Percentiles rank a stretch among this genome's conserved stretches.
phyloP scores from a whole-genome alignment of 2,329 filamentous ascomycete species.

The Arthrobotrys iridis region DNA sequence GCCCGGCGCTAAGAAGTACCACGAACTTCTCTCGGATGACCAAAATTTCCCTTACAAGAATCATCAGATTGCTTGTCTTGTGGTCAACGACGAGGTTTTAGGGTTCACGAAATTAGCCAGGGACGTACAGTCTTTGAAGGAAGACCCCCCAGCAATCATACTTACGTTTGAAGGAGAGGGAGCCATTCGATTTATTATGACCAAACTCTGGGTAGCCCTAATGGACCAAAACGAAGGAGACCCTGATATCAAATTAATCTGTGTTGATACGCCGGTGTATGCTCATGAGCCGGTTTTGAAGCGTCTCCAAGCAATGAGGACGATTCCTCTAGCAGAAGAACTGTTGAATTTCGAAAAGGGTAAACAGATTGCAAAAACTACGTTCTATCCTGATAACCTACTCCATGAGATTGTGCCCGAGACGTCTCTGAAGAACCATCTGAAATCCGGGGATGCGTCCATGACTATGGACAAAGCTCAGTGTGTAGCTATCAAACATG shows the following conservation, averaged over 20 bases:
- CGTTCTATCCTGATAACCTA: conserved; percentile 4
- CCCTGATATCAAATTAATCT: conserved; percentile 65
- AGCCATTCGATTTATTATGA: conserved; percentile 6
- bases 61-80: conserved; percentile 70
- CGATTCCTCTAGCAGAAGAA: conserved; percentile 68
- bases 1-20: conserved; percentile 60
- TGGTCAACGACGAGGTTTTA: conserved; percentile 66
- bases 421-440: conserved; percentile 1
- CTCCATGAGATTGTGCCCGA: conserved; percentile 58
- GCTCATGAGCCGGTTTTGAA: conserved; percentile 74
- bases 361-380: conserved; percentile 33
- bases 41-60: conserved; percentile 68
- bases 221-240: conserved; percentile 61
- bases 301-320: conserved; percentile 68
- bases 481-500: conserved; percentile 67
- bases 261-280: conserved; percentile 74
- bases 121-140: conserved; percentile 64
- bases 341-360: conserved; percentile 62
- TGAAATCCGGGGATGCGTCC: conserved; percentile 44
- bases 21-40: conserved; percentile 63
- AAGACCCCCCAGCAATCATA: conserved; percentile 64
- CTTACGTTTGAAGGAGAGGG: conserved; percentile 64
- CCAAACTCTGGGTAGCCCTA: conserved; percentile 17
- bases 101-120: conserved; percentile 71
- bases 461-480: conserved; percentile 68